Conservation (phyloP, 1,284 basidiomycete species). For the Athelia sp. region DNA sequence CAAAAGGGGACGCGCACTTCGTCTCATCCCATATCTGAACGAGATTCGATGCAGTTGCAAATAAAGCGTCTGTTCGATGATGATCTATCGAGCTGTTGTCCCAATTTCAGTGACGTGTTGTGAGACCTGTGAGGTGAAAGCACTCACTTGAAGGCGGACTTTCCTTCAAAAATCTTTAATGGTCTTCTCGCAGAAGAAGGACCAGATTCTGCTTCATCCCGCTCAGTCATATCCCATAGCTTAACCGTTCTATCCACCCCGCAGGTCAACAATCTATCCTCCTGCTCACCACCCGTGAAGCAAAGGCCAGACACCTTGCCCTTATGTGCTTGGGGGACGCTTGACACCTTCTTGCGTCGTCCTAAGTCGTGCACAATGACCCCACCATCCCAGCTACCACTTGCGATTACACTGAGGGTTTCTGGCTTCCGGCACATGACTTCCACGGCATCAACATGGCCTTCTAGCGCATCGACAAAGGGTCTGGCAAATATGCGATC, state of each 20-base stretch:
- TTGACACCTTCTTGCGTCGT: slow-evolving; percentile 59
- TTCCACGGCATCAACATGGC: slow-evolving; percentile 96
- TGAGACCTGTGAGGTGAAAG: slow-evolving; percentile 7
- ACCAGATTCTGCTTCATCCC: slow-evolving; percentile 10
- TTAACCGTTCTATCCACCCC: slow-evolving; percentile 92
- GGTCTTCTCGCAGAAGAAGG: slow-evolving; percentile 10
- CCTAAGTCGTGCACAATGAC: slow-evolving; percentile 88
- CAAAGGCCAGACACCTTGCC: slow-evolving; percentile 89
- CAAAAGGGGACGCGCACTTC: slow-evolving; percentile 47
- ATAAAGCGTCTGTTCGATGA: slow-evolving; percentile 81
- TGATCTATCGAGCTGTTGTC: slow-evolving; percentile 92
- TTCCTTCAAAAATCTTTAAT: slow-evolving; percentile 25
- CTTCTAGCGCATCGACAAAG: slow-evolving; percentile 87
- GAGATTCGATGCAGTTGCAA: slow-evolving; percentile 90
- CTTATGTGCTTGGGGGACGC: slow-evolving; percentile 81
- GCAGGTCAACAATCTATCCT: slow-evolving; percentile 77
- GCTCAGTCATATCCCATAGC: slow-evolving; percentile 69
- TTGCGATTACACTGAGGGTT: slow-evolving; percentile 80
- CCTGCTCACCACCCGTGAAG: slow-evolving; percentile 48
- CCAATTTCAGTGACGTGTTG: no score
- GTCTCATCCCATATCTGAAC: slow-evolving; percentile 99
- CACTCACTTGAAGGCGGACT: slow-evolving; percentile 81
- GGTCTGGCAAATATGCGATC: slow-evolving; percentile 97
- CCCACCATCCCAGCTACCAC: slow-evolving; percentile 93
- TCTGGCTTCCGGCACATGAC: slow-evolving; percentile 77